phyloP scores from a whole-genome alignment of 371 early-diverging fungal species.

The Apophysomyces elegans region DNA sequence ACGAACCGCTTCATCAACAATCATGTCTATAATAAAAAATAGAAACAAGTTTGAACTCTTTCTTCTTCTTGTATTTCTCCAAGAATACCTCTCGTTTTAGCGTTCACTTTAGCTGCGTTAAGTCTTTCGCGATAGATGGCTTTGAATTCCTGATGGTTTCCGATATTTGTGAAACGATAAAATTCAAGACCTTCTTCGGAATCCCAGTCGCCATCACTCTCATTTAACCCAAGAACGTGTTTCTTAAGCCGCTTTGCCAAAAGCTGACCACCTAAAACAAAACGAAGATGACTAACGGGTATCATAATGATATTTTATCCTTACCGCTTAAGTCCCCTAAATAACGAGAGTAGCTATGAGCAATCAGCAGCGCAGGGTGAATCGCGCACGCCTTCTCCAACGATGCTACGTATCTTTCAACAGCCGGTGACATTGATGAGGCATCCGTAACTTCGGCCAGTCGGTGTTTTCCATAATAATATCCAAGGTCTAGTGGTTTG shows the following conservation, averaged over 20 bases:
- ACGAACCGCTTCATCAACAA: constrained; percentile 45
- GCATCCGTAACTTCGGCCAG: constrained; percentile 39
- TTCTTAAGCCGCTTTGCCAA: constrained; percentile 60
- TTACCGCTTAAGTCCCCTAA: constrained; percentile 64
- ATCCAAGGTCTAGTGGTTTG: constrained; percentile 48
- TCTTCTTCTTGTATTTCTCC: neutral
- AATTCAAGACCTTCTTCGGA: constrained; percentile 53
- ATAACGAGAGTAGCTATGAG: constrained; percentile 67
- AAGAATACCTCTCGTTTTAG: constrained; percentile 35
- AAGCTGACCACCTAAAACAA: constrained; percentile 61
- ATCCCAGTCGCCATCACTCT: constrained; percentile 46
- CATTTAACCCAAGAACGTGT: constrained; percentile 39
- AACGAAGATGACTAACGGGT: neutral
- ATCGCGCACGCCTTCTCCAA: constrained; percentile 49
- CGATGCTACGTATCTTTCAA: constrained; percentile 50
- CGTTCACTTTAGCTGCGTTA: constrained; percentile 44
- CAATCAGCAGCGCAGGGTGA: constrained; percentile 59
- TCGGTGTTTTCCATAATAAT: constrained; percentile 55
- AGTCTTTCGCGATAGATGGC: constrained; percentile 58
- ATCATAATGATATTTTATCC: neutral
- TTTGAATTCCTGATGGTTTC: constrained; percentile 62
- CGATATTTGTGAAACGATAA: constrained; percentile 55
- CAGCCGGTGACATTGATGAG: constrained; percentile 57
- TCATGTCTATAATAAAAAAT: constrained; percentile 25
- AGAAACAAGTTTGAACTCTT: neutral